Percentiles rank a stretch among this genome's conserved stretches.
Conservation (phyloP, 2,329 filamentous ascomycete genomes). For the Mycosphaerelloides madeirae region DNA sequence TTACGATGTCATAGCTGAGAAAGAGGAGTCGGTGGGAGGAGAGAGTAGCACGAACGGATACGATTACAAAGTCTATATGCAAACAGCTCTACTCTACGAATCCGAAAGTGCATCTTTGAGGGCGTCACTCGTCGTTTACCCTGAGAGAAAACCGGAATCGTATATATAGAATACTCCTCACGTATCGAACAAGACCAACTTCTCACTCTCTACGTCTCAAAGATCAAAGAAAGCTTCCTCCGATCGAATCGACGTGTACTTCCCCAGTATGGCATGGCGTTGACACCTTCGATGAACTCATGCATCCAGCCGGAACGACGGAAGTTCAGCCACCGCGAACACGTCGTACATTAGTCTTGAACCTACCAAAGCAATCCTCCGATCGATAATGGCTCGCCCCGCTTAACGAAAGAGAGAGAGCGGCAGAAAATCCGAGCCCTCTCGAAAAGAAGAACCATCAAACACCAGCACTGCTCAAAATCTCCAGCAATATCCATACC, state of each 20-base stretch:
- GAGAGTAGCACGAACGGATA: background rate
- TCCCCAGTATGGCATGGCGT: too few species aligned
- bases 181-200: too few species aligned
- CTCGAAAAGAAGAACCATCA: background rate
- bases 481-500: background rate
- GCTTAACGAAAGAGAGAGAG: too few species aligned
- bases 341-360: too few species aligned
- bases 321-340: too few species aligned
- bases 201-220: too few species aligned
- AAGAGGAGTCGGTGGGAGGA: background rate
- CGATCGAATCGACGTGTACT: background rate
- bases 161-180: background rate
- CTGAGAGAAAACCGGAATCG: too few species aligned
- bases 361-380: too few species aligned
- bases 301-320: too few species aligned
- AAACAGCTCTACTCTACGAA: background rate
- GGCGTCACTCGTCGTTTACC: background rate
- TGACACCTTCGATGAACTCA: too few species aligned
- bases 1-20: background rate
- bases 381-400: too few species aligned
- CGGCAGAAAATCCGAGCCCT: background rate
- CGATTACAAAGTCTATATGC: background rate
- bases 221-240: too few species aligned
- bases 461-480: background rate
- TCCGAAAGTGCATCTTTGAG: background rate